Conservation (phyloP, 805 yeast genomes). For the Starmerella vitae region DNA sequence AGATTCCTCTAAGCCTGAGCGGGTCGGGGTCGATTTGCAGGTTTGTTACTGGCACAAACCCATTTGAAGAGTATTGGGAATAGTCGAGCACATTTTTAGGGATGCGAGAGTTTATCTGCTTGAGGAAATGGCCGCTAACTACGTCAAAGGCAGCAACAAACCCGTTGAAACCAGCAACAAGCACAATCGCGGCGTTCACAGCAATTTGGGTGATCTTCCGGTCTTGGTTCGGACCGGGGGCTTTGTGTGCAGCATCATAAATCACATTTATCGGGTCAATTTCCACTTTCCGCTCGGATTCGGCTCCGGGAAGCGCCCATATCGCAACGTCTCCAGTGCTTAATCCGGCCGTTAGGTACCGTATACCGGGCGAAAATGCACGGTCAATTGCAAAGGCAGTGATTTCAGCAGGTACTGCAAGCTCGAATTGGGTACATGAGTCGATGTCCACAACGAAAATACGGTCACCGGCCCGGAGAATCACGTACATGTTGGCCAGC, state of each 20-base stretch:
- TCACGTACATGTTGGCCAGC: constrained; percentile 9
- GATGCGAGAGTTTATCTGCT: constrained; percentile 23
- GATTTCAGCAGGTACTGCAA: constrained; percentile 3
- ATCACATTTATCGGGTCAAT: background rate
- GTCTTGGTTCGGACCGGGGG: background rate
- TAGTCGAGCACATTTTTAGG: constrained; percentile 21
- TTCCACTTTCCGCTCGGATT: too few species aligned
- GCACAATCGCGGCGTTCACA: constrained; percentile 23
- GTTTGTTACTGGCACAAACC: constrained; percentile 22
- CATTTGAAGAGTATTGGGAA: constrained; percentile 13
- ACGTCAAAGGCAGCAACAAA: constrained; percentile 21
- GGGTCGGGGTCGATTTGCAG: constrained; percentile 24
- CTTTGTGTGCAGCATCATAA: background rate
- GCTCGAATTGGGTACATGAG: background rate
- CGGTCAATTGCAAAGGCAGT: constrained; percentile 15
- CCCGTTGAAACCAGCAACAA: constrained; percentile 24
- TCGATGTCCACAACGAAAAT: constrained; percentile 8
- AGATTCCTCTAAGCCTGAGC: constrained; percentile 21
- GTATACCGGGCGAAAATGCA: constrained; percentile 6
- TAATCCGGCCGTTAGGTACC: constrained; percentile 9
- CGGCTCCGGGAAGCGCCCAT: constrained; percentile 12
- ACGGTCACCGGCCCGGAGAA: constrained; percentile 2
- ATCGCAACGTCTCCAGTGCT: constrained; percentile 5
- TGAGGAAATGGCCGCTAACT: constrained; percentile 22
- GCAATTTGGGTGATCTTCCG: constrained; percentile 23